Percentiles rank a stretch among this genome's conserved stretches.
These are phyloP conservation scores for Haplosporangium gracile DNA, from an alignment of 192 early-diverging fungal species.

Conservation along the genomic window DNA sequence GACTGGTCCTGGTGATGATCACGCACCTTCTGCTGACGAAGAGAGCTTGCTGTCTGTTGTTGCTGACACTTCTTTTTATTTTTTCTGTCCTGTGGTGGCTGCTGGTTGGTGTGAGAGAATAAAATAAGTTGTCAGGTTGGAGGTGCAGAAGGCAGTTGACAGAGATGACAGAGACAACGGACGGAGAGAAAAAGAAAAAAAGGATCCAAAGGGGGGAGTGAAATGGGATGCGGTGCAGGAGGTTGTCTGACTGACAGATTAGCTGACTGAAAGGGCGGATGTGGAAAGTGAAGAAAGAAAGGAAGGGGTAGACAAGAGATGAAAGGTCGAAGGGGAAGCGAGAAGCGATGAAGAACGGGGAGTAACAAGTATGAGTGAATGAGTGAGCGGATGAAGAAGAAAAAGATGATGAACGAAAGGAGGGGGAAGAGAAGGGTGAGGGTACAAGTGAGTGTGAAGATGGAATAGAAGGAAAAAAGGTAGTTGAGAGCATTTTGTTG, in stretches of 20 bases:
- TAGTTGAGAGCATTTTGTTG: background rate
- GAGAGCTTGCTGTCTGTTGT: background rate
- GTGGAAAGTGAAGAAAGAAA: conserved; percentile 5
- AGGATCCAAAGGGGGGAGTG: conserved; percentile 5
- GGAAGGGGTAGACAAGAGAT: background rate
- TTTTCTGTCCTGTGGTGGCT: background rate
- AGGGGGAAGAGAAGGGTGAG: background rate
- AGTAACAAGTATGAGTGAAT: background rate
- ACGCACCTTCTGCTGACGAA: background rate
- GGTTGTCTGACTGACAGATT: background rate
- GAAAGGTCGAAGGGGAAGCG: background rate
- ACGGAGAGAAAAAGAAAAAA: background rate
- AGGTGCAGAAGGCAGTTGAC: background rate
- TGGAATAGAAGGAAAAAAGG: background rate
- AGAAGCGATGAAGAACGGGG: background rate
- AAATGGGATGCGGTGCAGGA: conserved; percentile 8
- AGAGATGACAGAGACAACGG: background rate
- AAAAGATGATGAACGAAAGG: background rate
- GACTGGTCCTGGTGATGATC: conserved; percentile 1
- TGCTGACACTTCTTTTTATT: background rate
- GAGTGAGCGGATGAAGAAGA: background rate
- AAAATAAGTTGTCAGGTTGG: background rate
- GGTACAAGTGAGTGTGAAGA: background rate
- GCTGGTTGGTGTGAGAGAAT: background rate
- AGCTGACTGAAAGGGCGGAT: background rate